Evolutionary conservation across 148 eudicot species (phyloP).

Genomic region (Vaccinium macrocarpon): DNA sequence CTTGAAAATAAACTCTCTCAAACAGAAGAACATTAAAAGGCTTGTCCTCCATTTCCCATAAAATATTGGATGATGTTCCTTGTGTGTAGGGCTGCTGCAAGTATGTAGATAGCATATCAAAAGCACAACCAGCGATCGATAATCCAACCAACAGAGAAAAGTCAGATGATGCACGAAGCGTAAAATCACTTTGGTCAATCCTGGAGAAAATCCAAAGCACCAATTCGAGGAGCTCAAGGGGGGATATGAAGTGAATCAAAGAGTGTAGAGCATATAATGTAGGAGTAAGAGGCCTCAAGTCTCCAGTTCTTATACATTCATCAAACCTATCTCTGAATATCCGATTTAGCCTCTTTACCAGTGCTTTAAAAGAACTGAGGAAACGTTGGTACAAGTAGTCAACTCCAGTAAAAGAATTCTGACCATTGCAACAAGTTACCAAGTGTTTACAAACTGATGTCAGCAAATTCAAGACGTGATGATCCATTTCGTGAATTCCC

Average conservation of each 20-base stretch:
- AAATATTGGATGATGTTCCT: constrained; percentile 19
- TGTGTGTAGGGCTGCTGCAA: constrained; percentile 30
- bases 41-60: constrained; percentile 32
- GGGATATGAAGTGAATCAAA: constrained; percentile 62
- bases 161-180: constrained; percentile 24
- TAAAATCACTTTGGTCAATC: constrained; percentile 33
- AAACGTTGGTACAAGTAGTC: constrained; percentile 29
- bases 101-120: constrained; percentile 45
- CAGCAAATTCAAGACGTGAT: constrained; percentile 47
- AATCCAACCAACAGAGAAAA: constrained; percentile 49
- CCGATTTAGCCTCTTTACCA: constrained; percentile 42
- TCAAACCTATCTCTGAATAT: constrained; percentile 50
- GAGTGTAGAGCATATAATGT: constrained; percentile 48
- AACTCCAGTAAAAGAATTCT: constrained; percentile 22
- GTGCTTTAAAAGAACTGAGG: constrained; percentile 31
- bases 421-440: constrained; percentile 27
- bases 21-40: constrained; percentile 42
- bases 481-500: constrained; percentile 45
- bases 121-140: constrained; percentile 57
- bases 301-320: constrained; percentile 34
- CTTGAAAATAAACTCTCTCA: constrained; percentile 54
- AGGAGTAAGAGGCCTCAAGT: constrained; percentile 48
- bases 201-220: constrained; percentile 59
- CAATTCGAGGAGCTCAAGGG: constrained; percentile 68
- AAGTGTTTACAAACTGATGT: constrained; percentile 41